Percentiles rank a stretch among this genome's conserved stretches.
Evolutionary conservation across 78 protist species (phyloP).

Genomic region (Chrysochromulina parva): DNA sequence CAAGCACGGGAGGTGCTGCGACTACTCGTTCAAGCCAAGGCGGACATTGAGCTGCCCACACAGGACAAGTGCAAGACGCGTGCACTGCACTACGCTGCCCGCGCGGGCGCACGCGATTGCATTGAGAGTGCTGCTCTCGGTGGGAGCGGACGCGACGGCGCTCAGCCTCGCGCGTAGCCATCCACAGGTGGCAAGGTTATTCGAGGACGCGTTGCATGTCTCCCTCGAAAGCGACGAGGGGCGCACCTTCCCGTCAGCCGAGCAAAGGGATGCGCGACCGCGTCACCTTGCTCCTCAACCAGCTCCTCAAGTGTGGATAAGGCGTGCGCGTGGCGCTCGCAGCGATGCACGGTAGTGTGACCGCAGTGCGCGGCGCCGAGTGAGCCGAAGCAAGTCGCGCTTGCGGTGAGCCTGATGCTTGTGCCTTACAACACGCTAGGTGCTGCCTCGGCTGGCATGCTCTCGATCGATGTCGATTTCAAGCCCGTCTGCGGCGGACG

Average conservation of each 20-base stretch:
- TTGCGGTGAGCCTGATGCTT: too few species aligned
- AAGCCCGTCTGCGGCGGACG: too few species aligned
- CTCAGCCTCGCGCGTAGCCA: not conserved
- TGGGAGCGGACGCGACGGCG: not conserved
- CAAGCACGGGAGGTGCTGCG: not conserved
- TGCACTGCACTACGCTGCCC: not conserved
- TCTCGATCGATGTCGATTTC: too few species aligned
- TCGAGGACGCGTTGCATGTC: not conserved
- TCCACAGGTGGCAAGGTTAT: too few species aligned
- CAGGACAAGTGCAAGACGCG: not conserved
- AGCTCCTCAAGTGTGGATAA: conserved; percentile 60
- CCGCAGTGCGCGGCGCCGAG: too few species aligned
- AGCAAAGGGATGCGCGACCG: not conserved
- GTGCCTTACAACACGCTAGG: too few species aligned
- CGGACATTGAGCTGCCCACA: not conserved
- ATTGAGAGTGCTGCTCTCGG: not conserved
- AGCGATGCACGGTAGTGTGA: too few species aligned
- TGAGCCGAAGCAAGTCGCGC: too few species aligned
- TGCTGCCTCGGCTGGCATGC: too few species aligned
- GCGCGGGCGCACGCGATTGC: not conserved
- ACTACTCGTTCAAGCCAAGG: conserved; percentile 71
- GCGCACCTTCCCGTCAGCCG: not conserved
- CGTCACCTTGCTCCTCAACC: not conserved
- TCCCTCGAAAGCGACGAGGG: not conserved
- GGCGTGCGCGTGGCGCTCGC: too few species aligned